Conservation (phyloP, 1,139 yeast genomes). For the Yamadazyma oceani region DNA sequence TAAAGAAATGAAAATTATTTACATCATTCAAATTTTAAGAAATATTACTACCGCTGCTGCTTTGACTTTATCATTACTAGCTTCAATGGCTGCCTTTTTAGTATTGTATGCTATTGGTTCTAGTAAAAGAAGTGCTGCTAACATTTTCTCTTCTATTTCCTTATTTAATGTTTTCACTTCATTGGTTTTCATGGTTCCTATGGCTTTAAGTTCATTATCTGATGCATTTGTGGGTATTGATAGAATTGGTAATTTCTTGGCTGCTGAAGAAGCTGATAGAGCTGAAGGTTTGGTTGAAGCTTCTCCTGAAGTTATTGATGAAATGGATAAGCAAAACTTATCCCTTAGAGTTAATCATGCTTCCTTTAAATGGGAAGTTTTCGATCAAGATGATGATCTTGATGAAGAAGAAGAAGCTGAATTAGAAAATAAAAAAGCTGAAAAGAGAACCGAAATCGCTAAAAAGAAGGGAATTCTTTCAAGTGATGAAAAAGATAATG, state of each 20-base stretch:
- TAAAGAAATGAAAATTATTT: constrained; percentile 49
- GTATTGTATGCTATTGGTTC: constrained; percentile 54
- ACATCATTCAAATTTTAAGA: constrained; percentile 53
- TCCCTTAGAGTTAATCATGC: constrained; percentile 33
- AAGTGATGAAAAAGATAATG: constrained; percentile 1
- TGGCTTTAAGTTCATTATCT: constrained; percentile 65
- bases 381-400: constrained; percentile 25
- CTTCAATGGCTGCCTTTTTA: constrained; percentile 74
- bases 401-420: constrained; percentile 7
- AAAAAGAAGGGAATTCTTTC: constrained; percentile 1
- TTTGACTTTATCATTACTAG: constrained; percentile 59
- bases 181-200: constrained; percentile 63
- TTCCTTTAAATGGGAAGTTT: constrained; percentile 41
- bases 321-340: constrained; percentile 20
- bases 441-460: not conserved
- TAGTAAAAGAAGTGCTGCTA: constrained; percentile 55
- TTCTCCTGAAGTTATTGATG: constrained; percentile 8
- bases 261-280: constrained; percentile 31
- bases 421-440: constrained; percentile 5
- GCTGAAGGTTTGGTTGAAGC: constrained; percentile 19
- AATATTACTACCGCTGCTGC: constrained; percentile 59
- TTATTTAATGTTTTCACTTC: constrained; percentile 62
- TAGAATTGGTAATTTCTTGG: constrained; percentile 58
- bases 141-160: constrained; percentile 77
- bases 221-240: constrained; percentile 67